phyloP scores from a whole-genome alignment of 1,284 basidiomycete species.

The Moniliella sp. region DNA sequence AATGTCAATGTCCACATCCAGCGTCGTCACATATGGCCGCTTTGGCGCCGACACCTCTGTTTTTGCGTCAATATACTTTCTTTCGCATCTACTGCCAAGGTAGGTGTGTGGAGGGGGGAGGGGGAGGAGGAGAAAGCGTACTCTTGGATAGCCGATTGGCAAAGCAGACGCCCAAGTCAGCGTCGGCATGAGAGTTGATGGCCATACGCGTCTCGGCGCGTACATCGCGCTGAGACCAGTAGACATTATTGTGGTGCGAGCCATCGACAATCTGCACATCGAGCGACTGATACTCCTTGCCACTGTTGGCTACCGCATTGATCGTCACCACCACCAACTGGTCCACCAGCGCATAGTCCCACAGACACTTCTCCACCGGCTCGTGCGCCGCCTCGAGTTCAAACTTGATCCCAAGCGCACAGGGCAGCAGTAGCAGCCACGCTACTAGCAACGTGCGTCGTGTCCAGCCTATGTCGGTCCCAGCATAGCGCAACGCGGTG shows the following conservation, averaged over 20 bases:
- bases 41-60: no score
- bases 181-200: constrained; percentile 75
- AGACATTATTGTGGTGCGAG: constrained; percentile 63
- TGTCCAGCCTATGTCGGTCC: no score
- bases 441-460: constrained; percentile 3
- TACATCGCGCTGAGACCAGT: constrained; percentile 68
- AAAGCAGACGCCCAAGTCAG: constrained; percentile 85
- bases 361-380: constrained; percentile 24
- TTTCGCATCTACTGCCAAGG: no score
- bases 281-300: no score
- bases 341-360: constrained; percentile 31
- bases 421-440: constrained; percentile 1
- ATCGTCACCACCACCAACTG: constrained; percentile 53
- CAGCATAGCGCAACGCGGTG: no score
- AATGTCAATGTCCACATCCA: constrained; percentile 90
- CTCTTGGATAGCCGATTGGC: constrained; percentile 52
- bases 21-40: no score
- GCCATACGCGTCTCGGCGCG: constrained; percentile 76
- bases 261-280: constrained; percentile 89
- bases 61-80: no score
- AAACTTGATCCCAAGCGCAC: constrained; percentile 22
- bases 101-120: no score
- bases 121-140: no score
- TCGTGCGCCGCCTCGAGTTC: constrained; percentile 11
- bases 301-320: constrained; percentile 57